Conservation (phyloP, 2,329 filamentous ascomycete genomes). For the Exophiala oligosperma region DNA sequence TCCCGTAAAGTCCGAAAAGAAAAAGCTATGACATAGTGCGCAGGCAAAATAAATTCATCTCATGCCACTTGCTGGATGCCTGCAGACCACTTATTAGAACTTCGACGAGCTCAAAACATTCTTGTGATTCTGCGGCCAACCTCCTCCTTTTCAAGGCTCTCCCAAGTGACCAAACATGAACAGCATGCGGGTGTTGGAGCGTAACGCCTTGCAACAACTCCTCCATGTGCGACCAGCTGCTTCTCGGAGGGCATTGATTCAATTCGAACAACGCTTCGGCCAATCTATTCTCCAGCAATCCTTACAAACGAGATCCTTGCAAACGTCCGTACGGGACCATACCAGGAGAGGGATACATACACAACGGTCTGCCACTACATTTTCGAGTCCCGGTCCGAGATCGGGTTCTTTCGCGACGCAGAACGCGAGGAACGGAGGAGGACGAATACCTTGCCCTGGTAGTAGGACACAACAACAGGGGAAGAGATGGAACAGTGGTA, state of each 20-base stretch:
- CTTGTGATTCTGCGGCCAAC: too few relatives aligned
- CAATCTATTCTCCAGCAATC: slow-evolving; percentile 12
- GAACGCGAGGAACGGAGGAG: slow-evolving; percentile 1
- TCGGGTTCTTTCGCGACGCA: not conserved
- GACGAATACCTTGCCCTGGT: slow-evolving; percentile 16
- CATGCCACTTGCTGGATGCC: not conserved
- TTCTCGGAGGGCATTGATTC: slow-evolving; percentile 5
- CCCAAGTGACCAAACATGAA: slow-evolving; percentile 15
- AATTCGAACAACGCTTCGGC: slow-evolving; percentile 4
- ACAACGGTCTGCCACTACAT: slow-evolving; percentile 8
- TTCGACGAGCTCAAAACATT: too few relatives aligned
- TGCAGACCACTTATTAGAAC: not conserved
- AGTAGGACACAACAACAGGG: slow-evolving; percentile 6
- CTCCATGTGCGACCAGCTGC: not conserved
- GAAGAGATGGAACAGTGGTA: not conserved
- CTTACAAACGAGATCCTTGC: slow-evolving; percentile 23
- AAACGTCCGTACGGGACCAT: not conserved
- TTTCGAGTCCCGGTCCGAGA: not conserved
- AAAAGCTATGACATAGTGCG: not conserved
- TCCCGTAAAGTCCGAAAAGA: not conserved
- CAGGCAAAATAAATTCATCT: not conserved
- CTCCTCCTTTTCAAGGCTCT: not conserved
- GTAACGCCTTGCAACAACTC: slow-evolving; percentile 10
- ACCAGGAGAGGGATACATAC: slow-evolving; percentile 12
- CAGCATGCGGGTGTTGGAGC: slow-evolving; percentile 18